phyloP scores from a whole-genome alignment of 331 rosid genomes.

The Stylosanthes scabra region DNA sequence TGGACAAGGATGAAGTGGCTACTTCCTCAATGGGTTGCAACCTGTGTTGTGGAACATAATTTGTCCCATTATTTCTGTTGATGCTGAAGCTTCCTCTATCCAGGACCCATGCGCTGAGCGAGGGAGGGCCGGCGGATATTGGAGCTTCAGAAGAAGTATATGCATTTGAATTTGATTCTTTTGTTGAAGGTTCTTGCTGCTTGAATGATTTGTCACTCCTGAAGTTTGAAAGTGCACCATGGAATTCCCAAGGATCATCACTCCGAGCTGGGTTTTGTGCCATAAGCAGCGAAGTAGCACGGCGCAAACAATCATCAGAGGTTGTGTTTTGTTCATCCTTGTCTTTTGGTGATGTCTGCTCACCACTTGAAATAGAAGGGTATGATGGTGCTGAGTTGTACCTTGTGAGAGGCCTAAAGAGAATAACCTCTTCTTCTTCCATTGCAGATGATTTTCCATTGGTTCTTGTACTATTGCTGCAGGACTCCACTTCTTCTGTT shows the following conservation, averaged over 20 bases:
- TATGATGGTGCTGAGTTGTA: slow-evolving; percentile 79
- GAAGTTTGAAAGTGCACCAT: slow-evolving; percentile 49
- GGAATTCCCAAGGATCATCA: slow-evolving; percentile 55
- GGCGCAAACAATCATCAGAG: slow-evolving; percentile 84
- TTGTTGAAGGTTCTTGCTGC: slow-evolving; percentile 54
- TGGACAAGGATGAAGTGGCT: slow-evolving; percentile 50
- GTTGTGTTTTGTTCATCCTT: slow-evolving; percentile 45
- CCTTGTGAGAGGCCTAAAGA: slow-evolving; percentile 87
- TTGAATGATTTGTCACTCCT: slow-evolving; percentile 41
- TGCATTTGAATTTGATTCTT: slow-evolving; percentile 48
- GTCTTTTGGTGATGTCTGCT: slow-evolving; percentile 51
- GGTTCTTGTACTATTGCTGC: slow-evolving; percentile 30
- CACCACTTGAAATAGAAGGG: slow-evolving; percentile 39
- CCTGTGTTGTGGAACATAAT: slow-evolving; percentile 46
- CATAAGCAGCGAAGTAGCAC: slow-evolving; percentile 87
- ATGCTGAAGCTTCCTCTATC: slow-evolving; percentile 52
- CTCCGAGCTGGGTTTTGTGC: slow-evolving; percentile 66
- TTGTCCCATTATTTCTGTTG: slow-evolving; percentile 50
- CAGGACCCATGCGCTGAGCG: slow-evolving; percentile 94
- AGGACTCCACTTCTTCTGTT: slow-evolving; percentile 39
- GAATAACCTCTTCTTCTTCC: slow-evolving; percentile 96
- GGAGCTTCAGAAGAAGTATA: slow-evolving; percentile 50
- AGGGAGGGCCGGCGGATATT: slow-evolving; percentile 86
- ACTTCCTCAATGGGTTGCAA: slow-evolving; percentile 73
- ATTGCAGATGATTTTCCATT: slow-evolving; percentile 44